Conservation (phyloP, 192 early-diverging fungal genomes). For the Dissophora ornata region DNA sequence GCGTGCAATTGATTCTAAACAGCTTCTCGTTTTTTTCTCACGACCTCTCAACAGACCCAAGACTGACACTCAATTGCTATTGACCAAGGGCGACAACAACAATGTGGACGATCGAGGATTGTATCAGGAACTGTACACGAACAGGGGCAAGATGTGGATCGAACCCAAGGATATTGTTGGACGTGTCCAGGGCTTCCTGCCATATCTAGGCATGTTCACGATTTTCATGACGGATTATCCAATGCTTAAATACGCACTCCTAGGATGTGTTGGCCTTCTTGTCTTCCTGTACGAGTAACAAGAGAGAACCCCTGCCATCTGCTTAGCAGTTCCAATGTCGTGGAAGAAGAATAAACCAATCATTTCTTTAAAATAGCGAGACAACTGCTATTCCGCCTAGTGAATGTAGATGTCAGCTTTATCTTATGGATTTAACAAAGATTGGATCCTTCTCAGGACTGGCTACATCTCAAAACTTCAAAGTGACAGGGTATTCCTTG, state of each 20-base stretch:
- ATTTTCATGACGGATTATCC: constrained; percentile 98
- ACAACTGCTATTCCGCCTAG: too few species aligned
- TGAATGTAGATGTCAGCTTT: too few species aligned
- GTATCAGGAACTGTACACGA: constrained; percentile 65
- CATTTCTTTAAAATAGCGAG: too few species aligned
- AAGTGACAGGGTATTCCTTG: constrained; percentile 55
- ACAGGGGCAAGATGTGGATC: constrained; percentile 90
- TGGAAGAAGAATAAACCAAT: neutral
- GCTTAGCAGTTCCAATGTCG: too few species aligned
- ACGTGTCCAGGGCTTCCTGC: constrained; percentile 84
- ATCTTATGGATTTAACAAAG: too few species aligned
- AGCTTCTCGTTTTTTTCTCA: too few species aligned
- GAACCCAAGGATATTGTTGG: constrained; percentile 90
- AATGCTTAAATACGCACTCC: constrained; percentile 85
- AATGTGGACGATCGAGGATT: constrained; percentile 89
- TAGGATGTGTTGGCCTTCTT: constrained; percentile 80
- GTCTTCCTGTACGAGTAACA: constrained; percentile 63
- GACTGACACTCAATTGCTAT: constrained; percentile 83
- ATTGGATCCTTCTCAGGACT: too few species aligned
- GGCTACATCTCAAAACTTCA: constrained; percentile 33
- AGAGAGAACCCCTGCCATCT: too few species aligned
- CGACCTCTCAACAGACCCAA: constrained; percentile 44
- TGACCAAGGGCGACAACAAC: constrained; percentile 99
- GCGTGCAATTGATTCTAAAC: neutral
- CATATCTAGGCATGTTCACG: constrained; percentile 95